These are phyloP conservation scores for Phaeosphaeriaceae sp. DNA, from an alignment of 2,329 filamentous ascomycete species.

Conservation along the genomic window DNA sequence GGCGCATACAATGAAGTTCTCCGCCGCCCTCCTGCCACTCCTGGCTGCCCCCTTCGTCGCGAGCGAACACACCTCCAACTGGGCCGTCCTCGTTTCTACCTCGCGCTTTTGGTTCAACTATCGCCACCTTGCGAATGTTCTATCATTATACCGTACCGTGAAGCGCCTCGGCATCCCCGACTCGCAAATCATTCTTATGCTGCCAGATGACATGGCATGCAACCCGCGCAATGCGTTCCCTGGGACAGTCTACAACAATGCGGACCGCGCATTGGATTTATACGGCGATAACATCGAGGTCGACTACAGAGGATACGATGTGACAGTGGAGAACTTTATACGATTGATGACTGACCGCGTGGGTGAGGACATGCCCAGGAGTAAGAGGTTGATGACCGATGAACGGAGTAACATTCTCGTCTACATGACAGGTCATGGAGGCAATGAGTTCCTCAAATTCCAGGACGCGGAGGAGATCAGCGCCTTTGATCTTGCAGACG, in stretches of 20 bases:
- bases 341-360: conserved; percentile 92
- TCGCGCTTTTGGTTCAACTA: conserved; percentile 99
- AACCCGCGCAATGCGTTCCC: conserved; percentile 98
- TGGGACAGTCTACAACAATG: conserved; percentile 97
- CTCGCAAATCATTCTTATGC: conserved; percentile 98
- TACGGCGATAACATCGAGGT: conserved; percentile 99
- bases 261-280: conserved; percentile 90
- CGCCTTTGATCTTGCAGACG: conserved; percentile 93
- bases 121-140: conserved; percentile 94
- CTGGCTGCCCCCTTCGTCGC: conserved; percentile 51
- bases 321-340: conserved; percentile 99
- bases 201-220: conserved; percentile 99
- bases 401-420: conserved; percentile 96
- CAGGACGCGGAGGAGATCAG: conserved; percentile 98
- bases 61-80: conserved; percentile 94
- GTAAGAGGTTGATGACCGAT: conserved; percentile 92
- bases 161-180: conserved; percentile 98
- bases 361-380: conserved; percentile 91
- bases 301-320: conserved; percentile 96
- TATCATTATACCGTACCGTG: conserved; percentile 96
- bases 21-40: conserved; percentile 32
- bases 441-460: conserved; percentile 98
- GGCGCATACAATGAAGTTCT: conserved; percentile 30
- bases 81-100: conserved; percentile 98
- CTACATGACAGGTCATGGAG: conserved; percentile 98